These are phyloP conservation scores for Psidium guajava DNA, from an alignment of 345 rosid genomes.

Conservation along the genomic window DNA sequence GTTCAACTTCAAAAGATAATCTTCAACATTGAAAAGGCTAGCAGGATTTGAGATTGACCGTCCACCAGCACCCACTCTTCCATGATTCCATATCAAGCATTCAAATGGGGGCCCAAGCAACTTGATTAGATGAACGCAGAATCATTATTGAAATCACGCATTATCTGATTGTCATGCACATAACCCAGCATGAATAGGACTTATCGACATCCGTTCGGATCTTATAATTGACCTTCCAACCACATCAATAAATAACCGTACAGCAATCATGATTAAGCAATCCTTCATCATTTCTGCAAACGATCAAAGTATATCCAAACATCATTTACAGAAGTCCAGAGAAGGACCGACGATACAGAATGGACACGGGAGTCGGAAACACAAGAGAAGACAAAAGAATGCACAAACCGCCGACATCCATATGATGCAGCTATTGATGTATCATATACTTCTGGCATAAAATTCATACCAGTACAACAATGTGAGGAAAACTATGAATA, in stretches of 20 bases:
- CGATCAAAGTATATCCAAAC: neutral
- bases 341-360: neutral
- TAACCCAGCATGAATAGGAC: neutral
- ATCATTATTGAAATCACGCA: neutral
- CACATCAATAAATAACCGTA: neutral
- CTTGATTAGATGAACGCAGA: neutral
- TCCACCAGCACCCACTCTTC: neutral
- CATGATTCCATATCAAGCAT: neutral
- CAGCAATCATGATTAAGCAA: neutral
- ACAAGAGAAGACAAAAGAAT: neutral
- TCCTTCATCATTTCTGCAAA: neutral
- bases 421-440: neutral
- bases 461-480: neutral
- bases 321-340: neutral
- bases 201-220: neutral
- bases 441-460: neutral
- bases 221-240: conserved; percentile 2
- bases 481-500: neutral
- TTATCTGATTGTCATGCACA: neutral
- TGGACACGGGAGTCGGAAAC: neutral
- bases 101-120: neutral
- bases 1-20: neutral
- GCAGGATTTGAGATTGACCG: neutral
- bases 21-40: neutral
- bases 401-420: neutral